phyloP scores from a whole-genome alignment of 345 rosid species.

The Sonneratia caseolaris region DNA sequence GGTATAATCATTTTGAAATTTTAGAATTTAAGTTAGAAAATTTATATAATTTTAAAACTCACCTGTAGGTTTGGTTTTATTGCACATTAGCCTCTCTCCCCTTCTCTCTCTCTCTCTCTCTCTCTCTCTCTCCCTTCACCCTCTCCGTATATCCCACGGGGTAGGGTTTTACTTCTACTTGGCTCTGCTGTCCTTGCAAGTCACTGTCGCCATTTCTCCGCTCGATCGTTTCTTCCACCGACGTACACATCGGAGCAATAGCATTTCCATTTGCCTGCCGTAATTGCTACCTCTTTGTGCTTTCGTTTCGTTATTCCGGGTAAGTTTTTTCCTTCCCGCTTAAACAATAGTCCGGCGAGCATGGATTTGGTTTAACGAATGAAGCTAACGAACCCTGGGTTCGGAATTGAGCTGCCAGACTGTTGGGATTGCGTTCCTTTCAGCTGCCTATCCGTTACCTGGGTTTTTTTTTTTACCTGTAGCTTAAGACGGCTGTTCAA shows the following conservation, averaged over 20 bases:
- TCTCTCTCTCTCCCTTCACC: background rate
- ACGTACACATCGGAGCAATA: too few relatives aligned
- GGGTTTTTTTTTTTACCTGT: too few relatives aligned
- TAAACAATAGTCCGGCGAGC: background rate
- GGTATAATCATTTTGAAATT: too few relatives aligned
- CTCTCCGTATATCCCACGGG: background rate
- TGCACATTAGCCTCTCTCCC: background rate
- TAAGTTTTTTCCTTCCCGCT: background rate
- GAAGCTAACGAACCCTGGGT: background rate
- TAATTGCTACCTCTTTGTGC: background rate
- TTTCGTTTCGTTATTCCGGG: background rate
- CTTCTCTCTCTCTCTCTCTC: background rate
- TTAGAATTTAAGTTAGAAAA: too few relatives aligned
- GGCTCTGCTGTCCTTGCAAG: background rate
- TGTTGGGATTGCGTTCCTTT: background rate
- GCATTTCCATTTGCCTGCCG: background rate
- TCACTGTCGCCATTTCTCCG: background rate
- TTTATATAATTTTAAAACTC: too few relatives aligned
- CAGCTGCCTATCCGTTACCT: background rate
- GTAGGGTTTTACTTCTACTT: background rate
- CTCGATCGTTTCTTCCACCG: background rate
- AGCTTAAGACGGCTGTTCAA: too few relatives aligned
- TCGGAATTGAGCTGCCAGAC: background rate
- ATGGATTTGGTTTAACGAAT: background rate
- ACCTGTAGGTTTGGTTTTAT: too few relatives aligned